Percentiles rank a stretch among this genome's conserved stretches.
Conservation (phyloP, 768 basidiomycete species). For the Hygrocybe coccinea region DNA sequence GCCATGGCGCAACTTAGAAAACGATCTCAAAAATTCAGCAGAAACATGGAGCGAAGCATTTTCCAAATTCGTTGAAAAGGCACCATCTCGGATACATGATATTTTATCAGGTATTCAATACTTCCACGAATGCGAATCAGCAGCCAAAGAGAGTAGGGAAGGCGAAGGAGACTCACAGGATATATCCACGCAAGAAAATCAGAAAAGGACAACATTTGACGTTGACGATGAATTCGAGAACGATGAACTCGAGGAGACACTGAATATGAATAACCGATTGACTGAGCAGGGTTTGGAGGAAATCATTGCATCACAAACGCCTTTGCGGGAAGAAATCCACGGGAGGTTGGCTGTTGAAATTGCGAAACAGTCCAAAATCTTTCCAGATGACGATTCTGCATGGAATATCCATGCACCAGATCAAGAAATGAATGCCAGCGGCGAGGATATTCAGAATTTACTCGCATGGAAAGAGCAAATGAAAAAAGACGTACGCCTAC, state of each 20-base stretch:
- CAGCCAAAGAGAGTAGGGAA: constrained; percentile 7
- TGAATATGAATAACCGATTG: too few species aligned
- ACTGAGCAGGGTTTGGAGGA: too few species aligned
- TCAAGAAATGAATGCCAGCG: background rate
- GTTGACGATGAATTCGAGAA: too few species aligned
- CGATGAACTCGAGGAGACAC: too few species aligned
- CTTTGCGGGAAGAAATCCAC: background rate
- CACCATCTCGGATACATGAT: background rate
- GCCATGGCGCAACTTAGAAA: constrained; percentile 7
- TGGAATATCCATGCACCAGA: background rate
- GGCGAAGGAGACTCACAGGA: too few species aligned
- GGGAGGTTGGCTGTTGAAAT: constrained; percentile 16
- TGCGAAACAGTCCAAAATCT: constrained; percentile 13
- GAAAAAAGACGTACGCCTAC: too few species aligned
- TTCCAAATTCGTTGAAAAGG: background rate
- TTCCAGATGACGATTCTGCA: constrained; percentile 21
- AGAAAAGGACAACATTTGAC: too few species aligned
- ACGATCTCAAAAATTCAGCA: background rate
- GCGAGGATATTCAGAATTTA: too few species aligned
- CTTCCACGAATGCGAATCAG: constrained; percentile 9
- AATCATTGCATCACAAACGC: too few species aligned
- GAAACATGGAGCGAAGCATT: constrained; percentile 8
- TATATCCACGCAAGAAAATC: too few species aligned
- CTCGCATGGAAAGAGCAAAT: too few species aligned
- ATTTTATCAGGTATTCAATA: constrained; percentile 11